These are phyloP conservation scores for Akanthomyces lecanii DNA, from an alignment of 2,329 filamentous ascomycete species.

Conservation along the genomic window DNA sequence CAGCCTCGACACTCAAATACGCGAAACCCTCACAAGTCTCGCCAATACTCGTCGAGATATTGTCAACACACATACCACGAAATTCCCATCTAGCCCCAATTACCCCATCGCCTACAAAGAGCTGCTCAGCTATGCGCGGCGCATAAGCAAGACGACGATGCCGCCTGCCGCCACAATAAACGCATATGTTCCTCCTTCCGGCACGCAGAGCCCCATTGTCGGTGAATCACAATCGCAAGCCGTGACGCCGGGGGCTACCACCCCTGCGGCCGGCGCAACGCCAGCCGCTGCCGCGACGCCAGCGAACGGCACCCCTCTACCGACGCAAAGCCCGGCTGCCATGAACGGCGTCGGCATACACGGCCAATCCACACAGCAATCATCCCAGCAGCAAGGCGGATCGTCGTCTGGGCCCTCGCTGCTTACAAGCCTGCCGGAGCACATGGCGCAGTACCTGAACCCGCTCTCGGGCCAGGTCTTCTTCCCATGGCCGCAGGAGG, in stretches of 20 bases:
- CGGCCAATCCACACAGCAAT: constrained; percentile 4
- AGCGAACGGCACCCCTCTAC: constrained; percentile 30
- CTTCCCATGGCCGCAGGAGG: constrained; percentile 71
- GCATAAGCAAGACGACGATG: constrained; percentile 75
- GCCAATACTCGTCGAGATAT: constrained; percentile 71
- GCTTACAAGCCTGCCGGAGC: constrained; percentile 44
- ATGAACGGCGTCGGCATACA: constrained; percentile 28
- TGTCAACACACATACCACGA: constrained; percentile 56
- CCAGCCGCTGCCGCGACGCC: constrained; percentile 27
- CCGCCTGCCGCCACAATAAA: constrained; percentile 56
- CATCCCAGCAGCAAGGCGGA: constrained; percentile 29
- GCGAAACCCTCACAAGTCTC: constrained; percentile 64
- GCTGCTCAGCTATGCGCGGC: constrained; percentile 71
- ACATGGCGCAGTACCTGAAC: constrained; percentile 49
- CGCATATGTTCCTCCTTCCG: constrained; percentile 29
- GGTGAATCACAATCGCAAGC: constrained; percentile 29
- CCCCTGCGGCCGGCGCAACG: constrained; percentile 31
- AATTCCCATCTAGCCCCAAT: constrained; percentile 47
- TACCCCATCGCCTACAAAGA: constrained; percentile 64
- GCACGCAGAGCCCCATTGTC: constrained; percentile 28
- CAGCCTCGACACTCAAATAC: constrained; percentile 67
- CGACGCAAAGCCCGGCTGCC: constrained; percentile 32
- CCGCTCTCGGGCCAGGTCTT: constrained; percentile 57
- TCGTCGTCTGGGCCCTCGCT: constrained; percentile 23
- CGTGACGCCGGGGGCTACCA: constrained; percentile 19